Conservation (phyloP, 768 basidiomycete species). For the Mycena rebaudengoi region DNA sequence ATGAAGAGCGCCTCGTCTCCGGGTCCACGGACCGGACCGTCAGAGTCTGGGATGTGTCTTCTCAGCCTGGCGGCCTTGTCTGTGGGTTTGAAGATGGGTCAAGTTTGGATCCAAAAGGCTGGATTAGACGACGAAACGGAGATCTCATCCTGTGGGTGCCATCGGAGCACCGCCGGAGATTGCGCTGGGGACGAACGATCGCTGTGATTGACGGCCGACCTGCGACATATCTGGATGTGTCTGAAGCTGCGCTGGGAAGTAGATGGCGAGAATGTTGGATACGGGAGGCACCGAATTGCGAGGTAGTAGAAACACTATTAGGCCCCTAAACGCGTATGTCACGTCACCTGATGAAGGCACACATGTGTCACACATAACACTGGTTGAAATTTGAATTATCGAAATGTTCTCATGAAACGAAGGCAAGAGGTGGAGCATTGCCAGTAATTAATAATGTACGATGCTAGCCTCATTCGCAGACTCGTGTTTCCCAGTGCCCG, state of each 20-base stretch:
- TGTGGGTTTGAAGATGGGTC: constrained; percentile 17
- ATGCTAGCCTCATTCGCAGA: no score
- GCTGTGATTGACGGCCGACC: constrained; percentile 22
- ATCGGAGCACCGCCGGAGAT: not conserved
- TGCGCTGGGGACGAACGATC: constrained; percentile 20
- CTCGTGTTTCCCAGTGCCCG: no score
- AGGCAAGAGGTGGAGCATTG: no score
- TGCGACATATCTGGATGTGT: not conserved
- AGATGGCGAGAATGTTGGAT: constrained; percentile 14
- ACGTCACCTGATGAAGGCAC: no score
- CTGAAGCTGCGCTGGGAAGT: not conserved
- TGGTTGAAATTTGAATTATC: no score
- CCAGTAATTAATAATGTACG: no score
- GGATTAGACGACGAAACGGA: constrained; percentile 16
- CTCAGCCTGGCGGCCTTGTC: not conserved
- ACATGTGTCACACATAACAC: no score
- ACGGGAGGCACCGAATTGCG: no score
- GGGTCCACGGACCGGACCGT: constrained; percentile 24
- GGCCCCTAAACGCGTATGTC: no score
- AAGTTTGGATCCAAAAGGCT: not conserved
- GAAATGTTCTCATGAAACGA: no score
- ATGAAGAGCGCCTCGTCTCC: constrained; percentile 30
- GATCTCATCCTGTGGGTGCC: constrained; percentile 20
- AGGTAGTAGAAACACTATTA: no score
- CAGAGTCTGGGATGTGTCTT: constrained; percentile 11